Evolutionary conservation across 192 early-diverging fungal species (phyloP), one percentile per base, ranked within the genome.

Genomic region (Kickxella alabastrina): DNA sequence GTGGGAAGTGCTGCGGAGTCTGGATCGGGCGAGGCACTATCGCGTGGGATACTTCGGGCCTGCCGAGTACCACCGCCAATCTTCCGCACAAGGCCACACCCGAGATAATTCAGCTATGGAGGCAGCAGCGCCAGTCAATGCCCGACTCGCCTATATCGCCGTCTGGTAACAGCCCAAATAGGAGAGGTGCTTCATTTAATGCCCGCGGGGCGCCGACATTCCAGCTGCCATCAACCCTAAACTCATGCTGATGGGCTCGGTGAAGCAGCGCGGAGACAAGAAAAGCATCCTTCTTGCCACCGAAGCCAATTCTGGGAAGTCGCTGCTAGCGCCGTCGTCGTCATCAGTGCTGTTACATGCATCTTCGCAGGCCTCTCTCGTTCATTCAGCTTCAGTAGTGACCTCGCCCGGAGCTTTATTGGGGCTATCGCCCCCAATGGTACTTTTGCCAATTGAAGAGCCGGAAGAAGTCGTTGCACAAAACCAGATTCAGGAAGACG

Each of bases 221-320:
- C 43, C 6, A 0, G 10, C 51, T 24, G 24, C 34, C 3, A 27
- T 31, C 23, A 21, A 18, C 2, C 18, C 45, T 6, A 31, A 35
- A 8, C 41, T 59, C 10, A 54, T 66, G 18, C 21, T 66, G 56
- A 66, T 66, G 63, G 63, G 63, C 3, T 66, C 63, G 9, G 63
- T 66, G 6, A 66, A 66, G 46, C 39, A 41, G 26, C 63, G 63
- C 13, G 56, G 56, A 6, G 63, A 59, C 28, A 59, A 54, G 23
- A 58, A 49, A 12, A 39, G 32, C 34, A 21, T 19, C 32, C 22
- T 26, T 3, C 19, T n/a, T 43, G 38, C n/a, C 38, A 56, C 27
- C 4, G 28, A 4, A n/a, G 29, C 49, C 31, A 38, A 15, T 14
- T 3, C 40, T 6, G 28, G 25, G 14, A 43, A 37, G 29, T 22